Percentiles rank a stretch among this genome's conserved stretches.
These are phyloP conservation scores for Phallus indusiatus DNA, from an alignment of 768 basidiomycete species.

Conservation along the genomic window DNA sequence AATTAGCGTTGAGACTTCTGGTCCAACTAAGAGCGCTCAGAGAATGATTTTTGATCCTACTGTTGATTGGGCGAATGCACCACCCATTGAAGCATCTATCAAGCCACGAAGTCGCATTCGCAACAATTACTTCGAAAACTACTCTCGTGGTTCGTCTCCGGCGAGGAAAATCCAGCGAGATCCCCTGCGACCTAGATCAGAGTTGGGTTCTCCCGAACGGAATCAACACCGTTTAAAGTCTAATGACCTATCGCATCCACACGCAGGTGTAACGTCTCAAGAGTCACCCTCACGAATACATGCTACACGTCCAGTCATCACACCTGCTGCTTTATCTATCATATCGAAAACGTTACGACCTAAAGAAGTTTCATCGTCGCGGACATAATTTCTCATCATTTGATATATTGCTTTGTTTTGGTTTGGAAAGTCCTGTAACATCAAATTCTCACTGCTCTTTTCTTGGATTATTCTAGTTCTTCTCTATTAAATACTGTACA, in stretches of 20 bases:
- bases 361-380: background rate
- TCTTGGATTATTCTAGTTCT: no score
- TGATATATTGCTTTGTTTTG: no score
- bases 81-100: slow-evolving; percentile 11
- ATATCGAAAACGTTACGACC: slow-evolving; percentile 53
- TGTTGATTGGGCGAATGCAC: slow-evolving; percentile 21
- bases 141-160: slow-evolving; percentile 19
- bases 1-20: background rate
- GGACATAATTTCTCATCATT: background rate
- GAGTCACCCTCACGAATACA: slow-evolving; percentile 32
- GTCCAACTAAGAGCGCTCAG: slow-evolving; percentile 7
- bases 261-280: slow-evolving; percentile 62
- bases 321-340: slow-evolving; percentile 58
- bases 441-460: no score
- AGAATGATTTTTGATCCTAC: slow-evolving; percentile 23
- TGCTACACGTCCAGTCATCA: slow-evolving; percentile 56
- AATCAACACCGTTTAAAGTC: slow-evolving; percentile 33
- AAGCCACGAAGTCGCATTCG: background rate
- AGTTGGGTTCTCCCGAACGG: slow-evolving; percentile 34
- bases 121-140: slow-evolving; percentile 20
- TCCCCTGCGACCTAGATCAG: slow-evolving; percentile 16
- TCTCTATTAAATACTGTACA: no score
- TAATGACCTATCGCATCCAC: slow-evolving; percentile 34
- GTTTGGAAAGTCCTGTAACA: no score
- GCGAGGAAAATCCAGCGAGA: slow-evolving; percentile 27